Percentiles rank a stretch among this genome's conserved stretches.
Conservation (phyloP, 2,329 filamentous ascomycete species). For the Leptographium lundbergii region DNA sequence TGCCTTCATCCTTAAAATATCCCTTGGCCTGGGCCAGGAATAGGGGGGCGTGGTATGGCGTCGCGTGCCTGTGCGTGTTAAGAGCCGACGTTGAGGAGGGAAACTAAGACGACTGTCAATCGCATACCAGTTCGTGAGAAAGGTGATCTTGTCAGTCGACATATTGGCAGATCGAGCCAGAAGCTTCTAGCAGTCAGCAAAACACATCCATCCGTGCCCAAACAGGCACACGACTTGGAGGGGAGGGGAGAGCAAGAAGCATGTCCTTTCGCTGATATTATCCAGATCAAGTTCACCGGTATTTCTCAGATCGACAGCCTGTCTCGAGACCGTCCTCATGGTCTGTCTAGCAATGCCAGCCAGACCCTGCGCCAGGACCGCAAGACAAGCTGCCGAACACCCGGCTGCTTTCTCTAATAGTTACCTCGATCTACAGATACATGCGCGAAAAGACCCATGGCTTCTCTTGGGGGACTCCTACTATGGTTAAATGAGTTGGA, state of each 20-base stretch:
- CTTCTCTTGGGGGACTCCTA: conserved; percentile 7
- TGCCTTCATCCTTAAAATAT: conserved; percentile 61
- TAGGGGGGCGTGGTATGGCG: conserved; percentile 66
- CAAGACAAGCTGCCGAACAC: conserved; percentile 26
- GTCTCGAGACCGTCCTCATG: conserved; percentile 7
- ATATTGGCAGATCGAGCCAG: conserved; percentile 39
- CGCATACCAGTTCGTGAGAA: conserved; percentile 68
- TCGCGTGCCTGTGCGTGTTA: conserved; percentile 51
- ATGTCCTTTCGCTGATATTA: conserved; percentile 58
- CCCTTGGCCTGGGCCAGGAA: conserved; percentile 68
- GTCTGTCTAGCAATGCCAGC: background rate
- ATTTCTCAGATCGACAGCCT: conserved; percentile 52
- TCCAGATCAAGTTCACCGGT: conserved; percentile 64
- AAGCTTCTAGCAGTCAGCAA: conserved; percentile 12
- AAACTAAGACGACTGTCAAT: background rate
- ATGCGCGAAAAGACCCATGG: conserved; percentile 19
- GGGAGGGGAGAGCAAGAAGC: conserved; percentile 46
- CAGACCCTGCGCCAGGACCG: conserved; percentile 15
- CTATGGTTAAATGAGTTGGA: background rate
- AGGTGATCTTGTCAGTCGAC: conserved; percentile 77
- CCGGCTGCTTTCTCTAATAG: conserved; percentile 33
- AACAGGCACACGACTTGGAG: background rate
- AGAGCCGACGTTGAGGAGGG: too few species aligned
- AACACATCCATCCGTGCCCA: background rate
- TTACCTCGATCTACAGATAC: conserved; percentile 31